Base-by-base conservation (phyloP, 2,329 filamentous ascomycete genomes). In the Aspergillus fijiensis region DNA sequence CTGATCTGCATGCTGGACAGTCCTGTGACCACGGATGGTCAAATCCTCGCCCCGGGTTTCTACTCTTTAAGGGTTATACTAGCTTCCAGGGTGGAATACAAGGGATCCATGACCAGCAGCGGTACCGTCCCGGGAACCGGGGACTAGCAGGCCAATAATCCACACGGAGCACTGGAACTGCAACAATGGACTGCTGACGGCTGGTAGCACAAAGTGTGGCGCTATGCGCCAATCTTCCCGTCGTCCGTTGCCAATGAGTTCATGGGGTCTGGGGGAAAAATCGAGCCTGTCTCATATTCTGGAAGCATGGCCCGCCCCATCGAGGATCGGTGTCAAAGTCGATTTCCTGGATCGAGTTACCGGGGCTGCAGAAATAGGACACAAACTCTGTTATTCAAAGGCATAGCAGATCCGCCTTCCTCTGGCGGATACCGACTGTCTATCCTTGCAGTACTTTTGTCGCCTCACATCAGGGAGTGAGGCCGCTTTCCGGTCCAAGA, bases 141-240 rank as follows among this genome's bases (percentile, higher is more conserved):
- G 33, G 39, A 45, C 39, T 45, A 45, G 39, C 39, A 55, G 29
- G 29, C 21, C 23, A 29, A 52, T 51, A 54, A 39, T 58, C 59
- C 51, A 51, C 52, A 31, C 39, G 52, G 47, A 55, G 42, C 50
- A 51, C 56, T 54, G 27, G 51, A 49, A 55, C 52, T 61, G 55
- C 52, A 55, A 62, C 60, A 57, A 57, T 60, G 61, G 35, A 61
- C 59, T 60, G 57, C 60, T 61, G 57, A 31, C 51, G 57, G 58
- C 48, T 45, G 49, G 49, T 53, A 47, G 57, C 52, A 33, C 23
- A 59, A 60, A 58, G 58, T 61, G 53, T 63, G 59, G 42, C 65
- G 60, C 65, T 66, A 66, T 55, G 59, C 21, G 57, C 56, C 59
- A 65, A 35, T 51, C 58, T 65, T 65, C 61, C 63, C 63, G 64